phyloP scores from a whole-genome alignment of 1,139 yeast genomes.

The Lodderomyces elongisporus region DNA sequence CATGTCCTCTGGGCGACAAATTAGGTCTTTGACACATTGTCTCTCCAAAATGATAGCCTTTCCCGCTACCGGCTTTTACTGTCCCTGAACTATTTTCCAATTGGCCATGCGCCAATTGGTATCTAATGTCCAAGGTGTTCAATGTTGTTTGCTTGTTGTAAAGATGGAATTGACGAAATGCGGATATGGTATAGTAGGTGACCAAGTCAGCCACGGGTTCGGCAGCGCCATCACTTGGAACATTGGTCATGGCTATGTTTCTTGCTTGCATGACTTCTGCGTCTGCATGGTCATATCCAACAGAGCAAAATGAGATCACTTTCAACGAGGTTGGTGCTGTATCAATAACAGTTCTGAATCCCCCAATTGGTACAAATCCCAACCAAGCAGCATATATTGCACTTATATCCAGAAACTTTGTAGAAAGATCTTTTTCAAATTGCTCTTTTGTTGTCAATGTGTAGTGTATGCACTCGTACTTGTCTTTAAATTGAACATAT shows the following conservation, averaged over 20 bases:
- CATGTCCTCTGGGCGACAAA: conserved; percentile 51
- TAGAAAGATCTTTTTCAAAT: conserved; percentile 30
- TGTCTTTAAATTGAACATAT: conserved; percentile 29
- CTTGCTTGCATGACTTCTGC: conserved; percentile 31
- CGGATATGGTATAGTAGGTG: conserved; percentile 50
- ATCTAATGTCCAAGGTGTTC: conserved; percentile 11
- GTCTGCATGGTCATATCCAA: conserved; percentile 65
- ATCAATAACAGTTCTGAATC: conserved; percentile 48
- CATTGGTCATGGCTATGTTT: conserved; percentile 56
- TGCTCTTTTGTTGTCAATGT: conserved; percentile 36
- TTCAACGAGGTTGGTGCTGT: conserved; percentile 49
- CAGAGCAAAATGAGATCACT: conserved; percentile 62
- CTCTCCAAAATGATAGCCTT: conserved; percentile 50
- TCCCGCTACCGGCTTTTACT: not conserved
- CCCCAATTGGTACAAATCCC: conserved; percentile 49
- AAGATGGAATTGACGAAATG: conserved; percentile 56
- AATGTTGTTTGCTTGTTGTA: conserved; percentile 27
- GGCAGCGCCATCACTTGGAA: conserved; percentile 60
- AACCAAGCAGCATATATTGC: conserved; percentile 67
- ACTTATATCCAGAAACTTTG: conserved; percentile 34
- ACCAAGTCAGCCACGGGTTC: conserved; percentile 76
- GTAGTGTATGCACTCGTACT: conserved; percentile 43
- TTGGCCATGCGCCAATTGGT: conserved; percentile 8
- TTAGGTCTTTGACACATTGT: conserved; percentile 29
- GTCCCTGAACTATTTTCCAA: conserved; percentile 9